Base-by-base conservation (phyloP, 2,329 filamentous ascomycete genomes). In the Exophiala dermatitidis region DNA sequence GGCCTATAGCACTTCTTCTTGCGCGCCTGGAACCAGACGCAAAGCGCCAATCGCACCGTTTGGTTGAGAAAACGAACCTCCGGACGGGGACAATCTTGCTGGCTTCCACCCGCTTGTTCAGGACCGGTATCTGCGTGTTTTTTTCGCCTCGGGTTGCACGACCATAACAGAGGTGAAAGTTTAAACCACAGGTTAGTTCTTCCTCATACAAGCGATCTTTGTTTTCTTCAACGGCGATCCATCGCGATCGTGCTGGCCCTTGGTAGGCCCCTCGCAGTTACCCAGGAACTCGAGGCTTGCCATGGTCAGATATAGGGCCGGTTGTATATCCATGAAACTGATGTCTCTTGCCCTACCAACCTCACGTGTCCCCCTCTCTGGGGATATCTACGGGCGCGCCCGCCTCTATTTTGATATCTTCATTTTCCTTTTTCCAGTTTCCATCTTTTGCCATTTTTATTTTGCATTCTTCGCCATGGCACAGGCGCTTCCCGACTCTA, bases 131-230 rank as follows among this genome's bases (percentile, higher is more conserved):
- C 19, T 41, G 9, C 38, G 38, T 41, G 26, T 7, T 26, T 41
- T 41, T 7, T 26, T 4, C 19, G 38, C 38, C 12, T 41, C 38
- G 12, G 19, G 38, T 10, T 41, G 38, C 38, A 41, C 4, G 38
- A 5, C 38, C 3, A 28, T 7, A 28, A 6, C 38, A 28, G 3
- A 28, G 28, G 28, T 46, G 34, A 36, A 38, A 40, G 34, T 34
- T 46, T 46, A 19, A 36, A 10, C 7, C 34, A 43, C 44, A 51
- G 48, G 53, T 55, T 32, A 55, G 53, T 55, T 36, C 48, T 41
- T 48, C 33, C 37, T 37, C 4, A 19, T 44, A 31, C 30, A 26
- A 7, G 32, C 19, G 29, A 37, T 50, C 26, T 50, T 44, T 26
- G 38, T 43, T 48, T 37, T 30, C 36, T 28, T 49, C 19, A 30